Base-by-base conservation (phyloP, 768 basidiomycete species). In the Fomitopsis serialis region DNA sequence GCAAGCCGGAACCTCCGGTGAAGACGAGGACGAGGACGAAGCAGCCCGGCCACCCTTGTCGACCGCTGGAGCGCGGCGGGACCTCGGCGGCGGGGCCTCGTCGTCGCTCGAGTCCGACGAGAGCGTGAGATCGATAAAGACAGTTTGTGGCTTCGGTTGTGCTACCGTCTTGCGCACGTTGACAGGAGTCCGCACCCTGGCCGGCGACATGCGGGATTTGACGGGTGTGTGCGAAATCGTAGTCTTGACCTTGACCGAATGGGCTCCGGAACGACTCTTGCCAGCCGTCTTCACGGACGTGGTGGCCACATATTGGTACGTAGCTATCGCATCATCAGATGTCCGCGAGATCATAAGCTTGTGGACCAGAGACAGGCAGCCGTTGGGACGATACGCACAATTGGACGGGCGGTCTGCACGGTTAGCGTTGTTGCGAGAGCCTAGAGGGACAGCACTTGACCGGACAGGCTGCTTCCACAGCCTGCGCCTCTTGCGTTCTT, bases 91-190 rank as follows among this genome's bases (percentile, higher is more conserved):
- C 19, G 23, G 2, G 5, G 22, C 22, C 17, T 51, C 50, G 21
- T 60, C 52, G 19, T 43, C 51, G 13, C 54, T 56, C 17, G 57
- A 52, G 34, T 56, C 60, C 9, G 60, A 56, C 43, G 44, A 47
- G 9, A 56, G 3, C 19, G 60, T 58, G 19, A 61, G 52, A 45
- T 61, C 60, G 29, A 61, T 61, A 21, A 52, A 37, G 4, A 61
- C 50, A 4, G 57, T 49, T 3, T 53, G 27, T 24, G 34, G 34
- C 24, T 49, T 43, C 17, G 44, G 17, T 42, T 53, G 40, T 15
- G 51, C 32, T 6, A 23, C 17, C 13, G 37, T 40, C 37, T 40
- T 40, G 37, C 37, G 37, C 37, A 17, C 19, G 15, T 6, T 40
- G 37, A 40, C 5, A 15, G 37, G 37, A 40, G 37, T 5, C 37